Percentiles rank a stretch among this genome's conserved stretches.
Evolutionary conservation across 208 protist species (phyloP).

Genomic region (Leishmania braziliensis): DNA sequence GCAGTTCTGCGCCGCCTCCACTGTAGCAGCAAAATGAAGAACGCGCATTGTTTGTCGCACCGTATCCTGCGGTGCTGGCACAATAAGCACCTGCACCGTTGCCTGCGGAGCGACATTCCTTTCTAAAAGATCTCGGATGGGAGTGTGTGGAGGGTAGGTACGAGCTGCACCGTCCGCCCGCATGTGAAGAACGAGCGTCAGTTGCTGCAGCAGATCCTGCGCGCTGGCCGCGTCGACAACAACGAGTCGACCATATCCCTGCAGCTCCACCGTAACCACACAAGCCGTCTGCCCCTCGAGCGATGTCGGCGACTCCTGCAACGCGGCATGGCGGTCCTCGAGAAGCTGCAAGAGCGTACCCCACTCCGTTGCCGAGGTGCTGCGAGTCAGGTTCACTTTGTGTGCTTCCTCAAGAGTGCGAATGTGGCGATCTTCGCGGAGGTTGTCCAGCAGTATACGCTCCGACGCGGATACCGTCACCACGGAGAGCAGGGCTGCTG

Average conservation of each 20-base stretch:
- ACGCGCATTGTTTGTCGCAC: slow-evolving; percentile 59
- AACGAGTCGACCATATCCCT: slow-evolving; percentile 51
- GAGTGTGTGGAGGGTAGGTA: slow-evolving; percentile 52
- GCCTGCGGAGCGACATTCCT: slow-evolving; percentile 34
- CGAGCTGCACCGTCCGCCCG: slow-evolving; percentile 25
- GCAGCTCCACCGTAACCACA: slow-evolving; percentile 60
- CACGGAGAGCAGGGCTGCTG: slow-evolving; percentile 41
- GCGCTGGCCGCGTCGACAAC: slow-evolving; percentile 63
- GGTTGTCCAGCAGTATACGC: slow-evolving; percentile 50
- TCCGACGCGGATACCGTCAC: slow-evolving; percentile 53
- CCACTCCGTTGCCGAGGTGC: slow-evolving; percentile 48
- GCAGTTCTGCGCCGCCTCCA: slow-evolving; percentile 19
- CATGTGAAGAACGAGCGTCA: slow-evolving; percentile 58
- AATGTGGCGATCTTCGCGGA: slow-evolving; percentile 39
- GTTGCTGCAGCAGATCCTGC: slow-evolving; percentile 52
- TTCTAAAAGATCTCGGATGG: slow-evolving; percentile 38
- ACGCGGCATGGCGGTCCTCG: slow-evolving; percentile 42
- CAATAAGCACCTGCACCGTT: slow-evolving; percentile 57
- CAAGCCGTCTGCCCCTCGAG: slow-evolving; percentile 56
- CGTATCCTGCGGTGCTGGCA: slow-evolving; percentile 44
- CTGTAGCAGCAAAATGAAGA: slow-evolving; percentile 52
- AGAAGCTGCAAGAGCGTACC: slow-evolving; percentile 48
- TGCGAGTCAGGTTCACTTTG: slow-evolving; percentile 26
- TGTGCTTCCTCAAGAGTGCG: slow-evolving; percentile 35
- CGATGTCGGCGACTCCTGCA: slow-evolving; percentile 25